Evolutionary conservation across 306 rosid species (phyloP).

Genomic region (Cucumis melo): DNA sequence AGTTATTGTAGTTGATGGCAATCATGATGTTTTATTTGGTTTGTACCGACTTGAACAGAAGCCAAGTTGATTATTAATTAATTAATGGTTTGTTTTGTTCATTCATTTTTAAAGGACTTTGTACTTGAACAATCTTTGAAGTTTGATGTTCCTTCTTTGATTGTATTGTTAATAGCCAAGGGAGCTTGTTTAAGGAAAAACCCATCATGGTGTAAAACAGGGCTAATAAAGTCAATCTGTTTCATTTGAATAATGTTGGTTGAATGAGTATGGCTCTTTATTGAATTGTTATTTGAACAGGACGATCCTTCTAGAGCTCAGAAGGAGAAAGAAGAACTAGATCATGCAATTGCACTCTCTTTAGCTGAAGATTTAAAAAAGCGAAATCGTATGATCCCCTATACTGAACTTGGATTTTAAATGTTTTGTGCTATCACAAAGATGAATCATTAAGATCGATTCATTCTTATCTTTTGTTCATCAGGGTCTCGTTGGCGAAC

Average conservation of each 20-base stretch:
- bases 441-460: neutral
- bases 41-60: neutral
- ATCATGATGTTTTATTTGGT: slow-evolving; percentile 3
- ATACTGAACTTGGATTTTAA: neutral
- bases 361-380: slow-evolving; percentile 53
- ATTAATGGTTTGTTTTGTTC: neutral
- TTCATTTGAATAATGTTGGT: neutral
- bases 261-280: neutral
- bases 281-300: slow-evolving; percentile 22
- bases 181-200: neutral
- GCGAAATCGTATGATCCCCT: slow-evolving; percentile 26
- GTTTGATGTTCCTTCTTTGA: neutral
- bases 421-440: neutral
- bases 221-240: neutral
- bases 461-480: slow-evolving; percentile 3
- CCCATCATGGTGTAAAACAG: neutral
- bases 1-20: neutral
- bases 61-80: neutral
- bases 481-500: slow-evolving; percentile 40
- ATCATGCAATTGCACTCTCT: slow-evolving; percentile 59
- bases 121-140: neutral
- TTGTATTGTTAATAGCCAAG: neutral
- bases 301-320: slow-evolving; percentile 54
- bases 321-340: slow-evolving; percentile 70
- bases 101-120: neutral